These are phyloP conservation scores for Moesziomyces parantarcticus DNA, from an alignment of 1,284 basidiomycete genomes.

Conservation along the genomic window DNA sequence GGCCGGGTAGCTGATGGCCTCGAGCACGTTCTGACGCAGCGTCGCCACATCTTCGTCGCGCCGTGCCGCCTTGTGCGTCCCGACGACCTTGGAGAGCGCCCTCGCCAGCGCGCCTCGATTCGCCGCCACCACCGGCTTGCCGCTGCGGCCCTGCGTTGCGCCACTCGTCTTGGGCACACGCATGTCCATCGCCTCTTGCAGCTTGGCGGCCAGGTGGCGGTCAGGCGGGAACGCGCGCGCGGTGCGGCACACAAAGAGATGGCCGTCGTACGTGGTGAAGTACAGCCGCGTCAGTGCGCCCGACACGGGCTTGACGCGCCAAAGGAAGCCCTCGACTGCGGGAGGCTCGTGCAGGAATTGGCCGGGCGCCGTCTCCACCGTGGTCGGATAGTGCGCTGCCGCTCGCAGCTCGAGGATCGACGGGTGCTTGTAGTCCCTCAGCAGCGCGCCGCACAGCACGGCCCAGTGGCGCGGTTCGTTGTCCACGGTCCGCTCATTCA, in stretches of 20 bases:
- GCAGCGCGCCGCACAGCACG: conserved; percentile 78
- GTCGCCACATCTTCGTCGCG: conserved; percentile 63
- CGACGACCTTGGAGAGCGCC: conserved; percentile 43
- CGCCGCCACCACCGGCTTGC: conserved; percentile 8
- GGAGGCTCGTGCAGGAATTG: conserved; percentile 76
- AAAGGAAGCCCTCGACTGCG: conserved; percentile 80
- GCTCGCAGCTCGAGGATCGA: conserved; percentile 79
- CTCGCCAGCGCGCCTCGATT: conserved; percentile 21
- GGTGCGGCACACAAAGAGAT: conserved; percentile 75
- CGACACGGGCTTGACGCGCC: conserved; percentile 75
- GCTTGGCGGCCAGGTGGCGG: conserved; percentile 72
- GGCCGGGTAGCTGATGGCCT: conserved; percentile 49
- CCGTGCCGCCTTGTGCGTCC: conserved; percentile 38
- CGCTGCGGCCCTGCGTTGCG: conserved; percentile 12
- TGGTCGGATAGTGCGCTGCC: conserved; percentile 75
- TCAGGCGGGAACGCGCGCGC: conserved; percentile 76
- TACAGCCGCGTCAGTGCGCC: conserved; percentile 76
- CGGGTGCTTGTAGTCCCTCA: conserved; percentile 71
- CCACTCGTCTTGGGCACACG: conserved; percentile 35
- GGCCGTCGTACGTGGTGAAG: conserved; percentile 78
- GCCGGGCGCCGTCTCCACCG: conserved; percentile 73
- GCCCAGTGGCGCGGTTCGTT: conserved; percentile 77
- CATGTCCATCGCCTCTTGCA: conserved; percentile 37
- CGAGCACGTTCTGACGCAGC: conserved; percentile 65
- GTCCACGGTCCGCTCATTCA: conserved; percentile 76